Percentiles rank a stretch among this genome's conserved stretches.
phyloP scores from a whole-genome alignment of 2,329 filamentous ascomycete genomes.

The Diaporthe sp. region DNA sequence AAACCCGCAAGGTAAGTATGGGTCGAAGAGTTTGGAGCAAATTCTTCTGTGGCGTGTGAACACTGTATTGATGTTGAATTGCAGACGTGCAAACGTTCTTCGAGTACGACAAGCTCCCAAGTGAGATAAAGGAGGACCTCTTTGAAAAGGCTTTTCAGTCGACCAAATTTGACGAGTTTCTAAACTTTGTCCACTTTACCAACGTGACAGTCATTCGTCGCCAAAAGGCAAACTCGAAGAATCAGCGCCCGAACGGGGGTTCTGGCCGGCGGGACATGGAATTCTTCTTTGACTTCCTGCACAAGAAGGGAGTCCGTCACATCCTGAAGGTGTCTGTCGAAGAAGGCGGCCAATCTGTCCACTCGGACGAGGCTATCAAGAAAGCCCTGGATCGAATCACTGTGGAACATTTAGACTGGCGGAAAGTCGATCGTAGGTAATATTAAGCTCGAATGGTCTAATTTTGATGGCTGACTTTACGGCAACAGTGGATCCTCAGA shows the following conservation, averaged over 20 bases:
- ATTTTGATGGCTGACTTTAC: background rate
- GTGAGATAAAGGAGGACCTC: too few relatives aligned
- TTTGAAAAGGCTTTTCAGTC: too few relatives aligned
- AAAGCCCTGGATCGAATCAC: background rate
- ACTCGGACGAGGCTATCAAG: background rate
- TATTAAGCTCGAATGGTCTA: too few relatives aligned
- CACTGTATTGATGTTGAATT: too few relatives aligned
- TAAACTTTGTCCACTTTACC: background rate
- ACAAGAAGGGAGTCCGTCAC: background rate
- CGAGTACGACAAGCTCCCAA: too few relatives aligned
- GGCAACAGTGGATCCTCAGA: background rate
- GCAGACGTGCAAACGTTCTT: too few relatives aligned
- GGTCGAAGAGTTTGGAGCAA: too few relatives aligned
- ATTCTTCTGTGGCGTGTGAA: too few relatives aligned
- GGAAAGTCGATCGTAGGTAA: background rate
- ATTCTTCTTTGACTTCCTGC: background rate
- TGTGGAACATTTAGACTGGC: conserved; percentile 10
- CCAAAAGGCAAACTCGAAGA: too few relatives aligned
- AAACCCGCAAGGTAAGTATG: too few relatives aligned
- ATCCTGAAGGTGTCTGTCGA: background rate
- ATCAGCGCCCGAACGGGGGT: too few relatives aligned
- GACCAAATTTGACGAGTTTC: too few relatives aligned
- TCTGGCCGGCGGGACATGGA: conserved; percentile 7
- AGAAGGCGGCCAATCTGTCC: background rate
- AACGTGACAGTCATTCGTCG: background rate